Evolutionary conservation across 1,139 yeast species (phyloP), one percentile per base, ranked within the genome.

Genomic region (Yamadazyma sp.): DNA sequence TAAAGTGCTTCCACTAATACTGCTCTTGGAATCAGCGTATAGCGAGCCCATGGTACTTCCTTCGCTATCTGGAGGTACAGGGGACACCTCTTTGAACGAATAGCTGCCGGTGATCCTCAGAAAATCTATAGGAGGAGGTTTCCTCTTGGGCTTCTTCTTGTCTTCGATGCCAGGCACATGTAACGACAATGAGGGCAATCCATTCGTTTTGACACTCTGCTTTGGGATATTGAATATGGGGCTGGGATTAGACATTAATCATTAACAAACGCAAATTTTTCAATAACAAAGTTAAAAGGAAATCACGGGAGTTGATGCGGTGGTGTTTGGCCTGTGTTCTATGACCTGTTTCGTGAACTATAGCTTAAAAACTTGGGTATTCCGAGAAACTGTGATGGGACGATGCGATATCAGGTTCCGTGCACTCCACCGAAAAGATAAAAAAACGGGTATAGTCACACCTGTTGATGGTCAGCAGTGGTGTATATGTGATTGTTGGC

Each of bases 61-160:
- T 20, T 41, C 39, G 34, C 39, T 38, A 9, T 31, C 33, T 7
- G 42, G 38, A 11, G 36, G 33, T 8, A 30, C 37, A 10, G 47
- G 46, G 2, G 43, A 37, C 7, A 32, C 31, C 25, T 44, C 46
- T 29, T 37, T 38, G 35, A 39, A 49, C 8, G 51, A 48, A 37
- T 57, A 56, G 14, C 65, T 57, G 4, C 70, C 71, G 39, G 53
- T 57, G 10, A 67, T 58, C 38, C 53, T 56, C 57, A 60, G 58
- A 43, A 67, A 67, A 45, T 67, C 72, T 14, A 68, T 64, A 17
- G 75, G 74, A 6, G 75, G 75, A 10, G 75, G 74, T 46, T 70
- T 70, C 34, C 76, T 52, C 44, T 59, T 62, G 4, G 56, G 58
- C 29, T 57, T 56, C 45, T 51, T 55, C 13, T 37, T 39, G 28